phyloP scores from a whole-genome alignment of 495 filamentous ascomycete species.

The Cercophora sp. region DNA sequence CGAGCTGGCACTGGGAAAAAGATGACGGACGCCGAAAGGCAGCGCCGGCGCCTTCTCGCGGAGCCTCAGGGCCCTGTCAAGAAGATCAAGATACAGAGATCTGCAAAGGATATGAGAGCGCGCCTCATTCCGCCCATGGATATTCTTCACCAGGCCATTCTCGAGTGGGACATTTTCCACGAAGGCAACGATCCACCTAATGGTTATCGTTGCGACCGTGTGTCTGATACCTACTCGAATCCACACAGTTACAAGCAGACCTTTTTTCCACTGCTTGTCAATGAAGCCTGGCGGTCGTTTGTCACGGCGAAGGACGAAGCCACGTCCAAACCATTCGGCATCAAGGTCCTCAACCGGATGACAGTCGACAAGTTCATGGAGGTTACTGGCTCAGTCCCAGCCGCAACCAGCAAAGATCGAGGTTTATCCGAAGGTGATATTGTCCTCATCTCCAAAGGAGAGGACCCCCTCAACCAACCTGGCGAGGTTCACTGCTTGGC shows the following conservation, averaged over 20 bases:
- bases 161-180: conserved; percentile 92
- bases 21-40: conserved; percentile 49
- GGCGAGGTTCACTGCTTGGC: conserved; percentile 77
- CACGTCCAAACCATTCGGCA: conserved; percentile 69
- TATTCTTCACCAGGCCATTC: conserved; percentile 74
- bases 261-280: conserved; percentile 84
- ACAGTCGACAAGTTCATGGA: conserved; percentile 91
- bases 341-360: conserved; percentile 79
- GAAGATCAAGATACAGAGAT: conserved; percentile 70
- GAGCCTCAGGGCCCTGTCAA: conserved; percentile 65
- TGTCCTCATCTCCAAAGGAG: conserved; percentile 71
- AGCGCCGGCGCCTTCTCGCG: conserved; percentile 42
- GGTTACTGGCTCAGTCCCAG: conserved; percentile 75
- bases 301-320: conserved; percentile 84
- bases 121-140: conserved; percentile 86
- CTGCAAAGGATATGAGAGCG: conserved; percentile 88
- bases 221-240: conserved; percentile 70
- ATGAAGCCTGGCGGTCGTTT: conserved; percentile 95
- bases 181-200: conserved; percentile 77
- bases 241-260: conserved; percentile 78
- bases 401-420: conserved; percentile 63
- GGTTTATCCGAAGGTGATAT: conserved; percentile 81
- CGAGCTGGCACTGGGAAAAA: conserved; percentile 45
- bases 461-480: conserved; percentile 58
- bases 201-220: conserved; percentile 64